Conservation (phyloP, 495 filamentous ascomycete species). For the Staphylotrichum tortipilum region DNA sequence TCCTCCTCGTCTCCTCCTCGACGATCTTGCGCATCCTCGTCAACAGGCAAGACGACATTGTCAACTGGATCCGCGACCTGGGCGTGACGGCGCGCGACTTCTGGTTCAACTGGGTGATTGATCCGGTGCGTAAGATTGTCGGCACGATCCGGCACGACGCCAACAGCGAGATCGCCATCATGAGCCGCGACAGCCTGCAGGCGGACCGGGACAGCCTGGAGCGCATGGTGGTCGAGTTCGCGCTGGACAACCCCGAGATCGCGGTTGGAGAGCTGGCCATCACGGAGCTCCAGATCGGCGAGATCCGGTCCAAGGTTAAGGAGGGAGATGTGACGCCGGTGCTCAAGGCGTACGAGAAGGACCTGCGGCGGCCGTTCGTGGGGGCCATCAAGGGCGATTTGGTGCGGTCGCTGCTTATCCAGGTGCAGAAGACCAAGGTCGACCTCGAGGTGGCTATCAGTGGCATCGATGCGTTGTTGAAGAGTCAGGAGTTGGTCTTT, state of each 20-base stretch:
- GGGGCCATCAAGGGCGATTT: slow-evolving; percentile 78
- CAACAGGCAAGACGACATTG: slow-evolving; percentile 61
- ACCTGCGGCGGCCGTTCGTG: slow-evolving; percentile 67
- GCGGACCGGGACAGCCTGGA: slow-evolving; percentile 87
- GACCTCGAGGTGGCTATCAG: slow-evolving; percentile 93
- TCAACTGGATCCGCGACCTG: slow-evolving; percentile 66
- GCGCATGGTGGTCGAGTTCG: slow-evolving; percentile 96
- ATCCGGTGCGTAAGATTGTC: slow-evolving; percentile 72
- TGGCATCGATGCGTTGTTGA: slow-evolving; percentile 85
- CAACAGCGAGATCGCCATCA: slow-evolving; percentile 85
- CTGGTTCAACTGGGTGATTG: slow-evolving; percentile 90
- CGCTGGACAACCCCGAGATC: slow-evolving; percentile 59
- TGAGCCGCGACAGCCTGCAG: slow-evolving; percentile 82
- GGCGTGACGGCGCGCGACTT: slow-evolving; percentile 77
- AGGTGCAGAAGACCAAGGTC: slow-evolving; percentile 97
- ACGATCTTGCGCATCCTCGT: slow-evolving; percentile 69
- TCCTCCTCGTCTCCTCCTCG: slow-evolving; percentile 64
- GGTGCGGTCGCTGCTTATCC: slow-evolving; percentile 84
- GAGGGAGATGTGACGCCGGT: slow-evolving; percentile 92
- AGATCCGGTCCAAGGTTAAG: slow-evolving; percentile 65
- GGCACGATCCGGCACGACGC: slow-evolving; percentile 87
- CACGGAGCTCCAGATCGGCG: slow-evolving; percentile 52
- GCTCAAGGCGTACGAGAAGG: slow-evolving; percentile 79
- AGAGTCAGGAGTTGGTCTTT: slow-evolving; percentile 95
- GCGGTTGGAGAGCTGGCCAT: slow-evolving; percentile 34